Conservation (phyloP, 129 eudicot species). For the Tagetes patula region DNA sequence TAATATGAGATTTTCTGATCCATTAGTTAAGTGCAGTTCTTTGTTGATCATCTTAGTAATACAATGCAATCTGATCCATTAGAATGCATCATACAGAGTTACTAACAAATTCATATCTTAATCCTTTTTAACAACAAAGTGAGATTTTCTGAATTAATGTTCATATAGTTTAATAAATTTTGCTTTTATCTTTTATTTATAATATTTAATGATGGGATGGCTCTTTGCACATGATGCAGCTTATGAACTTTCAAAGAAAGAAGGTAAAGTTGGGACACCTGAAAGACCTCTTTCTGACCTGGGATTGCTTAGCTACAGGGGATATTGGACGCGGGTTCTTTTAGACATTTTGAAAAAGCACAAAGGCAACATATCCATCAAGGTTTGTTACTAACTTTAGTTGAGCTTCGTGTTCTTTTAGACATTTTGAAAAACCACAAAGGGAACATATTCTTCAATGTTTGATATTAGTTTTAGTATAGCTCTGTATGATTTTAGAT, state of each 20-base stretch:
- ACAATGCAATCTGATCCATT: not conserved
- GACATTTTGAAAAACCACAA: constrained; percentile 96
- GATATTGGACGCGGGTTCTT: constrained; percentile 97
- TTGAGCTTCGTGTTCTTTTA: constrained; percentile 58
- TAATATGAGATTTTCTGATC: not conserved
- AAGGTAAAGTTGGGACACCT: constrained; percentile 95
- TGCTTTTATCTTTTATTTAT: constrained; percentile 2
- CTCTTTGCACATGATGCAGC: constrained; percentile 40
- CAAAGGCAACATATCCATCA: constrained; percentile 95
- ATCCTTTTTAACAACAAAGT: not conserved
- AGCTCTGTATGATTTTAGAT: not conserved
- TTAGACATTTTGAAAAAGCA: constrained; percentile 91
- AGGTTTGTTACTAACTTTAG: constrained; percentile 44
- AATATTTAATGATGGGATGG: constrained; percentile 12
- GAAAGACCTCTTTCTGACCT: constrained; percentile 97
- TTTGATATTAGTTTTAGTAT: constrained; percentile 17
- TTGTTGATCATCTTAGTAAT: not conserved
- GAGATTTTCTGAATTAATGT: not conserved
- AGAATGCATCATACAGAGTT: not conserved
- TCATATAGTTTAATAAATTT: not conserved
- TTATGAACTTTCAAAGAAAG: constrained; percentile 95
- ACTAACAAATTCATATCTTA: not conserved
- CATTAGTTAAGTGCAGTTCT: not conserved
- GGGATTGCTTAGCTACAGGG: constrained; percentile 91
- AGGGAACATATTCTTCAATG: constrained; percentile 95